phyloP scores from a whole-genome alignment of 2,329 filamentous ascomycete genomes.

The Penicillium fuscoglaucum region DNA sequence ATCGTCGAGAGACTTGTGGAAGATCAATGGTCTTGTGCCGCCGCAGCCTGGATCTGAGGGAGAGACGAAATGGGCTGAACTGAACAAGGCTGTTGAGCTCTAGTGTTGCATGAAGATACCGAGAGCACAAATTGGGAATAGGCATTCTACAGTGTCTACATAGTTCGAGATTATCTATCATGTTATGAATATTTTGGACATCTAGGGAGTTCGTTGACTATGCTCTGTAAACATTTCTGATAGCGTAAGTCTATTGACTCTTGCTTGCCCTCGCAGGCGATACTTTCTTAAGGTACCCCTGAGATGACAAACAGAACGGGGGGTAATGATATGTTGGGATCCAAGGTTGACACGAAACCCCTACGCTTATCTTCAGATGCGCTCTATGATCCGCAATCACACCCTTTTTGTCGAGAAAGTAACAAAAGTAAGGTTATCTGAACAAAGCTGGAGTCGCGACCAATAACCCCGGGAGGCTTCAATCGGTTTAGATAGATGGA shows the following conservation, averaged over 20 bases:
- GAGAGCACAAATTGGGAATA: not conserved
- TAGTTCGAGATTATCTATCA: not conserved
- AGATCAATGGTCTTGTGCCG: constrained; percentile 12
- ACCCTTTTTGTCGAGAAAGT: not conserved
- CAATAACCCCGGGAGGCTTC: not conserved
- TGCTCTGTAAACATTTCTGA: not conserved
- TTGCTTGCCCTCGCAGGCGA: not conserved
- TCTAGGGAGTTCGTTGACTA: not conserved
- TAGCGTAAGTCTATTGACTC: not conserved
- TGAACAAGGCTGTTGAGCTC: constrained; percentile 2
- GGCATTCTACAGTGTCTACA: not conserved
- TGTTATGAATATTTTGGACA: not conserved
- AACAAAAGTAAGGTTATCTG: not conserved
- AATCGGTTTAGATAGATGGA: not conserved
- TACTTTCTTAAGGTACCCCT: not conserved
- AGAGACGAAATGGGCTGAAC: constrained; percentile 3
- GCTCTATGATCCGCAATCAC: not conserved
- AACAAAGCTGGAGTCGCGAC: not conserved
- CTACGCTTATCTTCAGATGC: not conserved
- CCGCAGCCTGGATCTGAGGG: not conserved
- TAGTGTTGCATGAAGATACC: not conserved
- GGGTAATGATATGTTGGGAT: not conserved
- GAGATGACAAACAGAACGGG: not conserved
- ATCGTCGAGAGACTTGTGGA: constrained; percentile 14
- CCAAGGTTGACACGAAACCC: not conserved